Conservation (phyloP, 192 early-diverging fungal genomes). For the Rhizophlyctis rosea region DNA sequence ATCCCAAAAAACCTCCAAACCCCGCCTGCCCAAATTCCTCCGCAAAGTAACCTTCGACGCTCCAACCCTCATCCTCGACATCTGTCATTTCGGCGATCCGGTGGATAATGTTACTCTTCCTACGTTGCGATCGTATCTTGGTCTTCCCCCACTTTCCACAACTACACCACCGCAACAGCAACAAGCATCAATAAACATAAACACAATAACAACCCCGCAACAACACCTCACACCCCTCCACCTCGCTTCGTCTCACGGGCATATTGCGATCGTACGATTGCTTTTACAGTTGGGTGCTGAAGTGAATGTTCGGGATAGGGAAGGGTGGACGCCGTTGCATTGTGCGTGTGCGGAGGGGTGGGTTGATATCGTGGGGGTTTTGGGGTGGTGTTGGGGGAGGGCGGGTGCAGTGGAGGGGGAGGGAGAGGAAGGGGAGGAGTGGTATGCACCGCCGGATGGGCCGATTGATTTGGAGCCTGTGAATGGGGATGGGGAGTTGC, state of each 20-base stretch:
- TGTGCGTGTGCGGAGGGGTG: slow-evolving; percentile 67
- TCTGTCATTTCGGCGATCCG: slow-evolving; percentile 33
- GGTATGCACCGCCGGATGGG: slow-evolving; percentile 38
- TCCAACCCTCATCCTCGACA: slow-evolving; percentile 33
- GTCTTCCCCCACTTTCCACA: too few relatives aligned
- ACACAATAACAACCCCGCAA: slow-evolving; percentile 34
- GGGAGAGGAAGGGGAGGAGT: not conserved
- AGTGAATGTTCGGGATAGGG: slow-evolving; percentile 44
- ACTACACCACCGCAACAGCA: too few relatives aligned
- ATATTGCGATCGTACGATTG: slow-evolving; percentile 30
- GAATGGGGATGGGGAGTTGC: slow-evolving; percentile 44
- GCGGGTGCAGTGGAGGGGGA: not conserved
- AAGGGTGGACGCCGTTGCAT: slow-evolving; percentile 70
- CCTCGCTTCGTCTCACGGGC: slow-evolving; percentile 54
- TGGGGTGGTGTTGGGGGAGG: slow-evolving; percentile 37
- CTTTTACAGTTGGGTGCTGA: slow-evolving; percentile 20
- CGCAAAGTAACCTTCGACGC: slow-evolving; percentile 32
- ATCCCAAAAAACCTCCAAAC: too few relatives aligned
- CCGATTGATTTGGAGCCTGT: slow-evolving; percentile 41
- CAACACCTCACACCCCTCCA: slow-evolving; percentile 50
- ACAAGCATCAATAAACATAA: slow-evolving; percentile 18
- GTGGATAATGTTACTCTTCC: slow-evolving; percentile 12
- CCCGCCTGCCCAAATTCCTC: too few relatives aligned
- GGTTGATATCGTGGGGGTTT: slow-evolving; percentile 44
- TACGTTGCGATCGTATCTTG: slow-evolving; percentile 5